Evolutionary conservation across 192 early-diverging fungal species (phyloP).

Genomic region (Funneliformis mosseae): DNA sequence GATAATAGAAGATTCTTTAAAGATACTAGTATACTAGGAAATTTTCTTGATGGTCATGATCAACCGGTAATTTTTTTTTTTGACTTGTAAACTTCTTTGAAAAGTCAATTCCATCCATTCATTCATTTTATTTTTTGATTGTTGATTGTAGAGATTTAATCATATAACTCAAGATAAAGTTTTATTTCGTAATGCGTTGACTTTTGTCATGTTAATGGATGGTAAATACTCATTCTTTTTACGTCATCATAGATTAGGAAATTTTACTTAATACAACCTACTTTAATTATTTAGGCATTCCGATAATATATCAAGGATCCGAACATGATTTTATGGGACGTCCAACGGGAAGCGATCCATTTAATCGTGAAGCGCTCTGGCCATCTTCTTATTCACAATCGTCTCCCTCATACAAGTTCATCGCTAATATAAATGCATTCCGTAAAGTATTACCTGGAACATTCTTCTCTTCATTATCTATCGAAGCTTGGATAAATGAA

Average conservation of each 20-base stretch:
- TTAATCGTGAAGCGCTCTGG: slow-evolving; percentile 37
- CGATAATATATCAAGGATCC: slow-evolving; percentile 36
- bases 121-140: background rate
- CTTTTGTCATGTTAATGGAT: slow-evolving; percentile 28
- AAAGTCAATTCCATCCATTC: no score
- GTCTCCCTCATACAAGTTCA: slow-evolving; percentile 31
- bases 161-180: slow-evolving; percentile 23
- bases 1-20: slow-evolving; percentile 16
- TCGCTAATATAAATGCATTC: slow-evolving; percentile 26
- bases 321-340: slow-evolving; percentile 36
- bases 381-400: slow-evolving; percentile 25
- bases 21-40: slow-evolving; percentile 26
- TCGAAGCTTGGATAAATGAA: slow-evolving; percentile 26
- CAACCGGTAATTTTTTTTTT: background rate
- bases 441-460: background rate
- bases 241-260: background rate
- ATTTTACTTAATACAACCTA: no score
- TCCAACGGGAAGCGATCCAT: slow-evolving; percentile 33
- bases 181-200: slow-evolving; percentile 35
- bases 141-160: slow-evolving; percentile 15
- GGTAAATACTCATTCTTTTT: background rate
- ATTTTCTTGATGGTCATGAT: slow-evolving; percentile 40
- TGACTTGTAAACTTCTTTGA: no score
- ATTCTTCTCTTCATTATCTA: background rate
- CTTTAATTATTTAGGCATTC: slow-evolving; percentile 10